Conservation (phyloP, 2,329 filamentous ascomycete genomes). For the Drechmeria coniospora region DNA sequence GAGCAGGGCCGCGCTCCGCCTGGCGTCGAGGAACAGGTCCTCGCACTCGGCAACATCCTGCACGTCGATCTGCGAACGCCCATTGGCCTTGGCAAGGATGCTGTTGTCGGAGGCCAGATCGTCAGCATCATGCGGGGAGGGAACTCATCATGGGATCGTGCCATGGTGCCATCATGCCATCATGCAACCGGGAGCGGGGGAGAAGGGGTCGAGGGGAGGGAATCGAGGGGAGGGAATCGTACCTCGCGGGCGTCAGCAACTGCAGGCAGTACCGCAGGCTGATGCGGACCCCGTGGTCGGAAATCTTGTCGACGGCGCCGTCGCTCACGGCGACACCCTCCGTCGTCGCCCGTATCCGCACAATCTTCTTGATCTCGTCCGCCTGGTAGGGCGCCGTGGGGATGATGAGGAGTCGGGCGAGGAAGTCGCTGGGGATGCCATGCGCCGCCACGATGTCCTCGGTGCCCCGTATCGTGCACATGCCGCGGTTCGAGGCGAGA, state of each 20-base stretch:
- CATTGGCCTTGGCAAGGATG: constrained; percentile 78
- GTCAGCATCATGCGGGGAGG: constrained; percentile 13
- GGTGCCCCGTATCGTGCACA: constrained; percentile 82
- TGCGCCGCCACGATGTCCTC: constrained; percentile 73
- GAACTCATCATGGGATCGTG: too few relatives aligned
- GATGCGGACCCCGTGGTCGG: constrained; percentile 74
- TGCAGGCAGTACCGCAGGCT: constrained; percentile 89
- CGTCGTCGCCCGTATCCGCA: constrained; percentile 67
- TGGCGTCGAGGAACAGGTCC: constrained; percentile 70
- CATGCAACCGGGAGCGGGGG: constrained; percentile 1
- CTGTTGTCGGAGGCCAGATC: constrained; percentile 24
- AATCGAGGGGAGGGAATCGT: constrained; percentile 12
- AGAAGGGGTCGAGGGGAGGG: background rate
- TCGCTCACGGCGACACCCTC: constrained; percentile 70
- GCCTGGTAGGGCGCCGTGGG: constrained; percentile 81
- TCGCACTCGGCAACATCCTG: constrained; percentile 69
- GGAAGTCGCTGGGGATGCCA: constrained; percentile 84
- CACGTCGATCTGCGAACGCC: constrained; percentile 59
- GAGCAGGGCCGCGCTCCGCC: constrained; percentile 59
- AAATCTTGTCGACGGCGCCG: constrained; percentile 72
- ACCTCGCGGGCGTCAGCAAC: constrained; percentile 71
- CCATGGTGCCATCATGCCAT: too few relatives aligned
- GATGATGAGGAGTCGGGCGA: constrained; percentile 87
- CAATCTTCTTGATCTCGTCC: constrained; percentile 85
- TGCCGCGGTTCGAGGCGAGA: constrained; percentile 89